Conservation (phyloP, 2,329 filamentous ascomycete genomes). For the Apiospora malaysiana region DNA sequence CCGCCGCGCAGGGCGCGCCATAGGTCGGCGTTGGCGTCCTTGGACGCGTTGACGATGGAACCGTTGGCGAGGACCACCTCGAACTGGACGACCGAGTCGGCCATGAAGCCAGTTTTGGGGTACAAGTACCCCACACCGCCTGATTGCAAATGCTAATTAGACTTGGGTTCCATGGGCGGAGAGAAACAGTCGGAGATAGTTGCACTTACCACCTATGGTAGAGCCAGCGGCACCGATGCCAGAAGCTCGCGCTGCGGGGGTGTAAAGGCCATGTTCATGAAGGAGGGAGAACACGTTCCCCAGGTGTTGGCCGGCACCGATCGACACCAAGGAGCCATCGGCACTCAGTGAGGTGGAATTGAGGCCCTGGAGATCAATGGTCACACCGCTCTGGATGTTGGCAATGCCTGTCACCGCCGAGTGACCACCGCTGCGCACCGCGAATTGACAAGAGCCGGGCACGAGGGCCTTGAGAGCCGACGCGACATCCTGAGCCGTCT, state of each 20-base stretch:
- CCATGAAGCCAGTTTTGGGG: conserved; percentile 44
- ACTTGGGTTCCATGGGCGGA: no score
- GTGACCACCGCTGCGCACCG: conserved; percentile 42
- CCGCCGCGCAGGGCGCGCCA: conserved; percentile 52
- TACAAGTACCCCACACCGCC: background rate
- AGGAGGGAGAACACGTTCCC: conserved; percentile 31
- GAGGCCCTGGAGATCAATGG: conserved; percentile 26
- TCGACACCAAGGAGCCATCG: conserved; percentile 35
- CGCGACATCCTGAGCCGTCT: conserved; percentile 44
- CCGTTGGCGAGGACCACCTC: conserved; percentile 51
- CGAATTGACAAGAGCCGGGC: conserved; percentile 41
- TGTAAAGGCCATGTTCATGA: conserved; percentile 22
- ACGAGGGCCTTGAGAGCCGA: conserved; percentile 41
- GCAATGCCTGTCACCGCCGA: conserved; percentile 32
- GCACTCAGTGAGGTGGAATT: conserved; percentile 37
- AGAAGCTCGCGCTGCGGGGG: conserved; percentile 32
- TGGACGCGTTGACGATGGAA: conserved; percentile 46
- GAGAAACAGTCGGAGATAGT: conserved; percentile 32
- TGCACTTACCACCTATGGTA: conserved; percentile 33
- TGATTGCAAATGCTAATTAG: background rate
- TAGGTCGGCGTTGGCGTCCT: conserved; percentile 44
- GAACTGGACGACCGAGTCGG: conserved; percentile 49
- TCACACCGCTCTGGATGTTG: conserved; percentile 29
- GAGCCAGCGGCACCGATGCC: conserved; percentile 36
- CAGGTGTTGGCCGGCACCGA: conserved; percentile 38